Evolutionary conservation across 768 basidiomycete species (phyloP), one percentile per base, ranked within the genome.

Genomic region (Albatrellus ellisii): DNA sequence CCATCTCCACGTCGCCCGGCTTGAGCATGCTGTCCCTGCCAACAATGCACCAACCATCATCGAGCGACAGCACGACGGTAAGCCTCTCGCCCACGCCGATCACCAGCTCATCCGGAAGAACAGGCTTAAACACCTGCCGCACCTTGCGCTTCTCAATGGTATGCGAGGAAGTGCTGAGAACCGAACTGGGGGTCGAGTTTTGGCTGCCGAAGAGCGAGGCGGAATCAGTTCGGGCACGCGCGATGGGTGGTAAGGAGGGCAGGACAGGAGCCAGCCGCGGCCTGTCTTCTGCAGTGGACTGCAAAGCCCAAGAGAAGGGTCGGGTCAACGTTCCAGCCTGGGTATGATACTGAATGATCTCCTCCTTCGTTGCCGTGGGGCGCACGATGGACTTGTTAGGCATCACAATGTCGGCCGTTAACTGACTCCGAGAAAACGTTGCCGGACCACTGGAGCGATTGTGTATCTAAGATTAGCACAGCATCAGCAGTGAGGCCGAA

Each of bases 1-100:
- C 84, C 14, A 84, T 57, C 54, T 85, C 81, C 26, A 77, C 62
- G 31, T 72, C 65, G 15, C 61, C 62, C 3, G 55, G 47, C 18
- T 51, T 56, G 46, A 55, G 41, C 26, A 50, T 20, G 58, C 53
- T 56, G 46, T 78, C 72, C 22, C 79, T 65, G 15, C 72, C 75
- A 39, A 82, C 78, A 39, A 82, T 66, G 50, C 79, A 83, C 84
- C 84, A 88, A 2, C 82, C 84, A 44, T 87, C 84, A 45, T 86
- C 79, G 51, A 77, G 82, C 4, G 73, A 73, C 46, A 73, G 46
- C 45, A 84, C 64, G 22, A 85, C 59, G 1, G 69, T 71, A 31
- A 87, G 59, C 26, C 62, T 62, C 55, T 88, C 81, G 28, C 79
- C 77, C 10, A 67, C 52, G 15, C 63, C 54, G 45, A 81, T 45